These are phyloP conservation scores for Calendula officinalis DNA, from an alignment of 129 eudicot species.

Conservation along the genomic window DNA sequence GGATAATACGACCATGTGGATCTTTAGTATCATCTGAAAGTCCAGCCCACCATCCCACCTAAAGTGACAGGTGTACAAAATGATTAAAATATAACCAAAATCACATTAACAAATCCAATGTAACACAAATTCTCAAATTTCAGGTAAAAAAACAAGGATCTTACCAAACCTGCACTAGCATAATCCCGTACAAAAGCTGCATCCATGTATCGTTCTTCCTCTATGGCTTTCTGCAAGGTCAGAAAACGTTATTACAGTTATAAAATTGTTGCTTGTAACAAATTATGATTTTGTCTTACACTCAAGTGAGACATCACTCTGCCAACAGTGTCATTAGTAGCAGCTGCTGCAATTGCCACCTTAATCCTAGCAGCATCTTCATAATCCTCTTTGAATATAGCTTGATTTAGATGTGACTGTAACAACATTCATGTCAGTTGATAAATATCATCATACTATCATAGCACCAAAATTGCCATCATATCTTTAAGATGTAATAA, in stretches of 20 bases:
- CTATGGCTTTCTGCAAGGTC: slow-evolving; percentile 62
- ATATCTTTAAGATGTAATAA: not conserved
- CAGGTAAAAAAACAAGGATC: slow-evolving; percentile 17
- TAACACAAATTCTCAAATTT: slow-evolving; percentile 1
- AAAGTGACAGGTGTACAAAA: slow-evolving; percentile 22
- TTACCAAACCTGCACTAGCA: slow-evolving; percentile 90
- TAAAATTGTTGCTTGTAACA: not conserved
- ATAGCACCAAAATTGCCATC: not conserved
- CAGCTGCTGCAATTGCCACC: slow-evolving; percentile 93
- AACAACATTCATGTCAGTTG: not conserved
- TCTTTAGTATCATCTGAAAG: slow-evolving; percentile 65
- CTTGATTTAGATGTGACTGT: slow-evolving; percentile 73
- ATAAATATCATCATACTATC: not conserved
- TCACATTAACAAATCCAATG: not conserved
- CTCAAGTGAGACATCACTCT: slow-evolving; percentile 67
- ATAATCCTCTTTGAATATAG: slow-evolving; percentile 69
- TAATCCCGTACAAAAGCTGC: slow-evolving; percentile 77
- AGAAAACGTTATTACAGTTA: not conserved
- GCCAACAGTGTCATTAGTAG: slow-evolving; percentile 81
- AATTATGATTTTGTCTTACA: slow-evolving; percentile 34
- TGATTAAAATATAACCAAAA: slow-evolving; percentile 6
- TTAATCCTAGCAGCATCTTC: slow-evolving; percentile 92
- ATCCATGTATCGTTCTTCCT: slow-evolving; percentile 79
- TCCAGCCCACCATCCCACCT: slow-evolving; percentile 99
- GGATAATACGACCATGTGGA: slow-evolving; percentile 88